Evolutionary conservation across 352 stramenopile species (phyloP), one percentile per base, ranked within the genome.

Genomic region (Phytophthora idaei): DNA sequence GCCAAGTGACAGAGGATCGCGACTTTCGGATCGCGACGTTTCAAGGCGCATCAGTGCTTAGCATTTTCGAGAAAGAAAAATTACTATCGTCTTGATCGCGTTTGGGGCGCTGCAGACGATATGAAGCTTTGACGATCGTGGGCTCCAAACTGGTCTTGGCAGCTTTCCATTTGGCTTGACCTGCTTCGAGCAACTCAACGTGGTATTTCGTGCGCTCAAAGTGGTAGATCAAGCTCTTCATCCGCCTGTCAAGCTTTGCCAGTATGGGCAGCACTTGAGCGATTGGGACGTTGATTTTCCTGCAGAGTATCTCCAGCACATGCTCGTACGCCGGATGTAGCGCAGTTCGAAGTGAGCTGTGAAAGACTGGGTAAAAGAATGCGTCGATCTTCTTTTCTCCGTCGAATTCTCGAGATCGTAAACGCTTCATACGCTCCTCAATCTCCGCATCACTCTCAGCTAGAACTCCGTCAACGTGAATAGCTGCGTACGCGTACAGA

Each of bases 271-370:
- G 45, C 21, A 92, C 75, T 4, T 68, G 50, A 3, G 58, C 69
- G 17, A 91, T 85, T 3, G 85, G 74, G 9, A 64, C 52, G 53
- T 91, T 74, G 15, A 92, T 77, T 72, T 94, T 89, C 50, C 83
- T 73, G 45, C 73, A 83, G 34, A 94, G 47, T 31, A 91, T 41
- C 56, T 84, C 74, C n/a, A 94, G 57, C 39, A 88, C 67, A 49
- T 78, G 69, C 67, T 92, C 83, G 45, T 83, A 90, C 17, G 74
- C 77, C 29, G 77, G 58, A 67, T 91, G 85, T n/a, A 89, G 42
- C 3, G 41, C 52, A 64, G 50, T 61, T 28, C 57, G 60, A 44
- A 42, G 27, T 36, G 29, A 29, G 17, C 34, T 10, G 34, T 57
- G 52, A 28, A 31, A 51, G 1, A 39, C 14, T 6, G 85, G 82